These are phyloP conservation scores for Pestalotiopsis sp. DNA, from an alignment of 2,329 filamentous ascomycete genomes.

Conservation along the genomic window DNA sequence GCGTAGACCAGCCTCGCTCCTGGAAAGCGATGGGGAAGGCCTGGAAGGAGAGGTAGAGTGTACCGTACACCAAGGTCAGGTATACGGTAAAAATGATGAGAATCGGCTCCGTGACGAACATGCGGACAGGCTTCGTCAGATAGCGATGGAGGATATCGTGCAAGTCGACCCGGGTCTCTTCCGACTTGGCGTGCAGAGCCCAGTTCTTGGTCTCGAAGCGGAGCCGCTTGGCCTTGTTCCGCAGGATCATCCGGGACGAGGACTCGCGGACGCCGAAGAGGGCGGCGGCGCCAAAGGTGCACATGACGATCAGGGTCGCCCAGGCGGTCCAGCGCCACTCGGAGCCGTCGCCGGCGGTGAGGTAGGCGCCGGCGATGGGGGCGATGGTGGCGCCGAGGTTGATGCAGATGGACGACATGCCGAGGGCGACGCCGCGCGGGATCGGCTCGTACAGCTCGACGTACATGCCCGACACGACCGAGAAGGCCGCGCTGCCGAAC, in stretches of 20 bases:
- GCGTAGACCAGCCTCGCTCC: conserved; percentile 40
- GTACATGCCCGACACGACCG: conserved; percentile 20
- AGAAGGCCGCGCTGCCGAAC: conserved; percentile 17
- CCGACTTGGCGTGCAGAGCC: conserved; percentile 29
- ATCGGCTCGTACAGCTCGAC: conserved; percentile 22
- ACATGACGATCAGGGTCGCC: conserved; percentile 52
- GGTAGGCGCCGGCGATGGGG: conserved; percentile 17
- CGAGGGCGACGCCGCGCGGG: conserved; percentile 20
- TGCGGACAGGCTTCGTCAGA: conserved; percentile 21
- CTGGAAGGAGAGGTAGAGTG: conserved; percentile 48
- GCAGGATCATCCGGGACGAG: conserved; percentile 49
- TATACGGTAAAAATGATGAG: conserved; percentile 22
- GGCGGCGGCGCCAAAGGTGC: conserved; percentile 40
- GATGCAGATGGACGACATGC: conserved; percentile 18
- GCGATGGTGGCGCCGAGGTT: conserved; percentile 21
- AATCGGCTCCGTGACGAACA: conserved; percentile 23
- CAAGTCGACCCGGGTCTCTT: conserved; percentile 26
- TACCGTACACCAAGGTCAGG: conserved; percentile 39
- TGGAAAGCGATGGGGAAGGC: conserved; percentile 49
- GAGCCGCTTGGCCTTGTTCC: conserved; percentile 47
- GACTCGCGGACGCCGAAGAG: conserved; percentile 52
- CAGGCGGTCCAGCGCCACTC: conserved; percentile 60
- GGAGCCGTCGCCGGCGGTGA: conserved; percentile 1
- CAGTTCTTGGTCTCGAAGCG: conserved; percentile 45
- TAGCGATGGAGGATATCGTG: conserved; percentile 18